Percentiles rank a stretch among this genome's conserved stretches.
Evolutionary conservation across 164 flowering plant species (phyloP).

Genomic region (Nelumbo lutea): DNA sequence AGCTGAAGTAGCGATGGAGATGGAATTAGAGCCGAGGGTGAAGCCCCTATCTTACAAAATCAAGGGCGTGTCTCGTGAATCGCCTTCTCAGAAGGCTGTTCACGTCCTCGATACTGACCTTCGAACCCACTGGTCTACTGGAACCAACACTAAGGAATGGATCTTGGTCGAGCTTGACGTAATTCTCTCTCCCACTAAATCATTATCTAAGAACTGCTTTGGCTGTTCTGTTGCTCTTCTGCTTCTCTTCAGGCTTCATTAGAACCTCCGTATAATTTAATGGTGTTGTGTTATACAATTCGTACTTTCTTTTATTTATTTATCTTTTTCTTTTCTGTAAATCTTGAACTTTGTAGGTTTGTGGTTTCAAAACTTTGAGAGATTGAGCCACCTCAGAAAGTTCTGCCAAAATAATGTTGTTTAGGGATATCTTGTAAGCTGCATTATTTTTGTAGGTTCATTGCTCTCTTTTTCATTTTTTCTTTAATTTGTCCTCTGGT

Average conservation of each 20-base stretch:
- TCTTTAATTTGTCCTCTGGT: no score
- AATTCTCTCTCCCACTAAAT: conserved; percentile 11
- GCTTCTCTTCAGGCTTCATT: not conserved
- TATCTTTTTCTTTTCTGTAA: no score
- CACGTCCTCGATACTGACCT: conserved; percentile 83
- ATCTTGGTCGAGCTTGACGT: conserved; percentile 86
- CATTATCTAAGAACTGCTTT: not conserved
- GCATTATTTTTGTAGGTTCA: no score
- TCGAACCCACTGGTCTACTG: conserved; percentile 91
- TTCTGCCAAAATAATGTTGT: not conserved
- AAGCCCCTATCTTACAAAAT: conserved; percentile 72
- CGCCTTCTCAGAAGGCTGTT: conserved; percentile 71
- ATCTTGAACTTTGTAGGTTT: no score
- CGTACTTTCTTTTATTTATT: not conserved
- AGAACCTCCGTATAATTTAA: not conserved
- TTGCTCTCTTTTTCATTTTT: no score
- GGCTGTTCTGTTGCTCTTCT: not conserved
- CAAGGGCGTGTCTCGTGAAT: conserved; percentile 75
- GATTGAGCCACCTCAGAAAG: not conserved
- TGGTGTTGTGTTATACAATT: not conserved
- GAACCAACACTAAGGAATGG: conserved; percentile 94
- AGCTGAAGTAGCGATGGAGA: conserved; percentile 46
- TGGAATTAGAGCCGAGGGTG: conserved; percentile 76
- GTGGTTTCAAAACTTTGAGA: no score
- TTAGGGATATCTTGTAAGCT: no score